Evolutionary conservation across 768 basidiomycete genomes (phyloP).

Genomic region (Boletus vermiculosoides): DNA sequence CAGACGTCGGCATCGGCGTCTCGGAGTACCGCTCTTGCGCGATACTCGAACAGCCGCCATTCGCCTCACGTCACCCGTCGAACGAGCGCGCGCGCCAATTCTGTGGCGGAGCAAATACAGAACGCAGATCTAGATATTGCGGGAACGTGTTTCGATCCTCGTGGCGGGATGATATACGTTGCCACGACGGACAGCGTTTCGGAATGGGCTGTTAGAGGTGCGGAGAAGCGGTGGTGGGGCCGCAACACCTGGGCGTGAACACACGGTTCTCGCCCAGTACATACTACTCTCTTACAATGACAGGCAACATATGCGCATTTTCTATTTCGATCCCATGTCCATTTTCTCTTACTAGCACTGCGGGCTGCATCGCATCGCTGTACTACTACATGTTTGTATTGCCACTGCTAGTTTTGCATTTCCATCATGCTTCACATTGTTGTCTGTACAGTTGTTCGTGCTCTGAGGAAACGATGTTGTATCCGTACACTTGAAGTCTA

Average conservation of each 20-base stretch:
- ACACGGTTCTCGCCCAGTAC: background rate
- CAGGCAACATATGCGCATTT: conserved; percentile 2
- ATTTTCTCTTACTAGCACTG: conserved; percentile 3
- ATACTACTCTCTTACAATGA: background rate
- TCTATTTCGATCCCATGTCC: conserved; percentile 9
- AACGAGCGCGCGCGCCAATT: conserved; percentile 10
- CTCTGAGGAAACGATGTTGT: background rate
- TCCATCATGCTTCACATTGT: background rate
- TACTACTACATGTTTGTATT: conserved; percentile 22
- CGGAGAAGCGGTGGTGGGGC: conserved; percentile 73
- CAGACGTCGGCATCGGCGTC: conserved; percentile 25
- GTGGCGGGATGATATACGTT: conserved; percentile 65
- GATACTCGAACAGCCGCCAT: conserved; percentile 20
- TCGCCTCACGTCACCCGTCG: conserved; percentile 20
- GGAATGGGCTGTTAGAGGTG: conserved; percentile 74
- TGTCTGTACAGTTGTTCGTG: background rate
- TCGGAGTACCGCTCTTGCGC: conserved; percentile 18
- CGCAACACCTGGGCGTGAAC: conserved; percentile 44
- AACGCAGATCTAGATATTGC: conserved; percentile 52
- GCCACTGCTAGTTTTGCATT: conserved; percentile 6
- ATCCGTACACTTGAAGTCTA: background rate
- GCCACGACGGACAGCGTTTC: conserved; percentile 64
- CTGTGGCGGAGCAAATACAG: conserved; percentile 12
- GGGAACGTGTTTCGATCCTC: conserved; percentile 72
- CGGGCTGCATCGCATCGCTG: conserved; percentile 18